Conservation (phyloP, 441 rosid species). For the Kokia cookei region DNA sequence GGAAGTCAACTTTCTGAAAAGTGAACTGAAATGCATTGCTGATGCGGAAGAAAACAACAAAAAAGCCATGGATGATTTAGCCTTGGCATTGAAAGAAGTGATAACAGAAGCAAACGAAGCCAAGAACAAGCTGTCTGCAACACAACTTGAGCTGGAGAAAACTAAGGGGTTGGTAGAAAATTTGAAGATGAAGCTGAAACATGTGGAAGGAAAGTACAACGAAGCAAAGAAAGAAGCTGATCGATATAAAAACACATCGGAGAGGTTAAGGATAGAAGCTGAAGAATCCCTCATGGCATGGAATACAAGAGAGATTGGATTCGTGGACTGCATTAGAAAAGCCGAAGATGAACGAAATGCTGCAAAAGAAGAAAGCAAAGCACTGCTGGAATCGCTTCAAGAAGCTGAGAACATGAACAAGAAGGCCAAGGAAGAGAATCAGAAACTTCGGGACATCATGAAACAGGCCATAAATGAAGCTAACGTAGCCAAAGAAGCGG, state of each 20-base stretch:
- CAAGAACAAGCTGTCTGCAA: conserved; percentile 45
- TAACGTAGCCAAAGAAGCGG: conserved; percentile 82
- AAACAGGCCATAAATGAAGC: conserved; percentile 92
- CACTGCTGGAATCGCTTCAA: conserved; percentile 38
- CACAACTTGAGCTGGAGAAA: conserved; percentile 38
- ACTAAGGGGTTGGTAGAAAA: conserved; percentile 27
- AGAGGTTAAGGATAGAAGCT: conserved; percentile 66
- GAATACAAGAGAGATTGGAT: conserved; percentile 68
- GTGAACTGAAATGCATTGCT: conserved; percentile 40
- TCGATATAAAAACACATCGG: conserved; percentile 44
- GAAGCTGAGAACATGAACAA: conserved; percentile 32
- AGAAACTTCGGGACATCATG: conserved; percentile 68
- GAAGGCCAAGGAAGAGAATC: conserved; percentile 57
- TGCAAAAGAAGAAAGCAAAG: conserved; percentile 39
- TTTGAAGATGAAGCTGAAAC: conserved; percentile 26
- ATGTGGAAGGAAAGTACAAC: conserved; percentile 22
- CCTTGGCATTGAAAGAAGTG: conserved; percentile 71
- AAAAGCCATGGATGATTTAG: conserved; percentile 88
- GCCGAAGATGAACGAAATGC: conserved; percentile 67
- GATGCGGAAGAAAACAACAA: conserved; percentile 70
- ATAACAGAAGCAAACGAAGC: conserved; percentile 46
- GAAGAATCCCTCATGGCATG: conserved; percentile 81
- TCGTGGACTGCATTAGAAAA: conserved; percentile 56
- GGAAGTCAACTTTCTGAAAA: conserved; percentile 33
- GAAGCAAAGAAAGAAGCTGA: conserved; percentile 61